Conservation (phyloP, 2,329 filamentous ascomycete species). For the Westerdykella aurantiaca region DNA sequence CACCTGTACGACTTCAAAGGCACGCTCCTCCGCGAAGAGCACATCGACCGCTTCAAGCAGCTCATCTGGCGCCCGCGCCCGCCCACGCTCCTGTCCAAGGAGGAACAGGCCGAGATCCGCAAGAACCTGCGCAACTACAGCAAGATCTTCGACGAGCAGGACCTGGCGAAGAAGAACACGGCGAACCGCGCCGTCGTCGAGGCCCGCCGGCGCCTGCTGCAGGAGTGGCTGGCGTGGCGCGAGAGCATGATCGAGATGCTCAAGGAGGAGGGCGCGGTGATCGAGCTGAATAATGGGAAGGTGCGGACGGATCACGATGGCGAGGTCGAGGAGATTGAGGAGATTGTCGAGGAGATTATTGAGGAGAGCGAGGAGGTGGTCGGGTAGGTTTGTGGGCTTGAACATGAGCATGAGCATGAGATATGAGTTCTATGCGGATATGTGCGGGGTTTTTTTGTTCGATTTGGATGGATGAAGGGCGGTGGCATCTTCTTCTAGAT, state of each 20-base stretch:
- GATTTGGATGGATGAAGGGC: too few relatives aligned
- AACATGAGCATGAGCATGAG: too few relatives aligned
- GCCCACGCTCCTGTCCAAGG: constrained; percentile 83
- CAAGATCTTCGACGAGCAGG: constrained; percentile 90
- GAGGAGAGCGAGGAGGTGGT: constrained; percentile 81
- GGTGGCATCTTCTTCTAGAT: too few relatives aligned
- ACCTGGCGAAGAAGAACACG: constrained; percentile 85
- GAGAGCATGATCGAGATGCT: constrained; percentile 64
- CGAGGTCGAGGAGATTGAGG: constrained; percentile 55
- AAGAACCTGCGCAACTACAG: constrained; percentile 98
- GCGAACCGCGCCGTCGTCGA: constrained; percentile 94
- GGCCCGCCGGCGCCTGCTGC: constrained; percentile 70
- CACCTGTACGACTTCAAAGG: constrained; percentile 97
- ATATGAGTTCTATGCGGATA: too few relatives aligned
- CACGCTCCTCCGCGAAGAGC: constrained; percentile 80
- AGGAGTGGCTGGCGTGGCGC: constrained; percentile 87
- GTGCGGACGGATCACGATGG: constrained; percentile 46
- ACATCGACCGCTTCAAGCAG: constrained; percentile 96
- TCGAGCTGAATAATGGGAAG: constrained; percentile 53
- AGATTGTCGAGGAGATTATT: constrained; percentile 82
- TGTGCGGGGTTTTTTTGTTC: too few relatives aligned
- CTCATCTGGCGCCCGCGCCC: constrained; percentile 91
- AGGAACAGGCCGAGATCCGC: constrained; percentile 95
- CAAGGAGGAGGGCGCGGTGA: constrained; percentile 48
- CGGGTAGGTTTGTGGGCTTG: constrained; percentile 10